phyloP scores from a whole-genome alignment of 2,329 filamentous ascomycete genomes.

The Mycogone perniciosa region DNA sequence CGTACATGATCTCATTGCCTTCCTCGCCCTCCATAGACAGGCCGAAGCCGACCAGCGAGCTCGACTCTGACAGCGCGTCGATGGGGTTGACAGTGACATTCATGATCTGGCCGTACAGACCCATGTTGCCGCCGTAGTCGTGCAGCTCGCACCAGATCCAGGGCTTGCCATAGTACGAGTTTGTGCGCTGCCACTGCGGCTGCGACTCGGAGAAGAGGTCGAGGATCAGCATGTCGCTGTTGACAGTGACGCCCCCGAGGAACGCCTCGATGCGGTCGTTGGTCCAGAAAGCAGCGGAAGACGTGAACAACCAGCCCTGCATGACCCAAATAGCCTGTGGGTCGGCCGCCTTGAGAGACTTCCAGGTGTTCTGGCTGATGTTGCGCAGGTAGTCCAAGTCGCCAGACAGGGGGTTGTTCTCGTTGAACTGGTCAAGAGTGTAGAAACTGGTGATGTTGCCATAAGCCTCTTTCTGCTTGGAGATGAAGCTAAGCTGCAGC shows the following conservation, averaged over 20 bases:
- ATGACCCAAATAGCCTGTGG: slow-evolving; percentile 45
- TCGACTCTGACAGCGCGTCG: slow-evolving; percentile 35
- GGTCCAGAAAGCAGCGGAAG: slow-evolving; percentile 38
- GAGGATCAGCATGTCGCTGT: slow-evolving; percentile 43
- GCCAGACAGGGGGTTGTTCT: slow-evolving; percentile 42
- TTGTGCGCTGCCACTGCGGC: slow-evolving; percentile 45
- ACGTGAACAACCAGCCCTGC: slow-evolving; percentile 46
- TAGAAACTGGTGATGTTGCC: slow-evolving; percentile 43
- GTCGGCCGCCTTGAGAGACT: slow-evolving; percentile 41
- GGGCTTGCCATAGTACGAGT: slow-evolving; percentile 44
- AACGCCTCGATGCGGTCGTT: slow-evolving; percentile 41
- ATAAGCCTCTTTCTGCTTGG: slow-evolving; percentile 38
- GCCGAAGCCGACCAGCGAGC: slow-evolving; percentile 41
- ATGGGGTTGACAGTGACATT: slow-evolving; percentile 42
- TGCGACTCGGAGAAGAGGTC: slow-evolving; percentile 44
- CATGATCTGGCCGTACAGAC: slow-evolving; percentile 43
- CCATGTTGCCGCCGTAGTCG: slow-evolving; percentile 43
- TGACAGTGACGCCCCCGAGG: slow-evolving; percentile 36
- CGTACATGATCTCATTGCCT: slow-evolving; percentile 48
- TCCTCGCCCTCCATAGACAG: slow-evolving; percentile 45
- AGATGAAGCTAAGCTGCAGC: slow-evolving; percentile 40
- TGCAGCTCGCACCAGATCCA: slow-evolving; percentile 51
- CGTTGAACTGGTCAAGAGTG: slow-evolving; percentile 47
- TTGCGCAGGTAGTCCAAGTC: slow-evolving; percentile 38
- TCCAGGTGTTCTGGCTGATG: slow-evolving; percentile 35